Evolutionary conservation across 2,329 filamentous ascomycete genomes (phyloP).

Genomic region (Lecanicillium sp.): DNA sequence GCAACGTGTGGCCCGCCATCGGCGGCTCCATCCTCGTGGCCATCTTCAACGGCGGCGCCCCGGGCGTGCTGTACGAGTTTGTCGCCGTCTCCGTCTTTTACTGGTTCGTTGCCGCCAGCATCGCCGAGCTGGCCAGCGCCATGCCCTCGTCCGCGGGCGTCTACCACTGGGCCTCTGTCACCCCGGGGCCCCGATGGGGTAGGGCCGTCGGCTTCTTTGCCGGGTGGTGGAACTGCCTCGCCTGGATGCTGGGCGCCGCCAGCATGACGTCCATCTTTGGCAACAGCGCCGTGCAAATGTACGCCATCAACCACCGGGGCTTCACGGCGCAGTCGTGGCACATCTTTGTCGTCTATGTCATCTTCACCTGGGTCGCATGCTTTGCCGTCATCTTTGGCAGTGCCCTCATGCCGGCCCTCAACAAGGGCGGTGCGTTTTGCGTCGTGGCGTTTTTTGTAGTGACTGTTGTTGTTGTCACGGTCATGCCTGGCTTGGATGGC

Average conservation of each 20-base stretch:
- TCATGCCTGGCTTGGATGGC: conserved; percentile 15
- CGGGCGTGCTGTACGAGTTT: conserved; percentile 37
- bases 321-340: conserved; percentile 12
- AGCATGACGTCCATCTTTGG: conserved; percentile 24
- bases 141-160: conserved; percentile 33
- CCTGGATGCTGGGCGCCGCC: conserved; percentile 38
- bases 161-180: conserved; percentile 46
- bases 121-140: conserved; percentile 40
- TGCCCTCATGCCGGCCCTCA: conserved; percentile 31
- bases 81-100: conserved; percentile 42
- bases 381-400: conserved; percentile 34
- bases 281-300: conserved; percentile 12
- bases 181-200: conserved; percentile 36
- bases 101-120: conserved; percentile 39
- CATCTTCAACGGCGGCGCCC: conserved; percentile 31
- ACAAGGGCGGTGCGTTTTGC: conserved; percentile 35
- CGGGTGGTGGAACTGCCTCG: conserved; percentile 44
- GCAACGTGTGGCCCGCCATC: conserved; percentile 36
- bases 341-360: conserved; percentile 13
- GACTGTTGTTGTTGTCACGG: conserved; percentile 38
- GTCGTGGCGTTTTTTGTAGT: conserved; percentile 36
- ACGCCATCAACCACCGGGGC: conserved; percentile 11
- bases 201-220: conserved; percentile 39
- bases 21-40: conserved; percentile 34
- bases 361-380: conserved; percentile 12